Conservation (phyloP, 2,329 filamentous ascomycete genomes). For the Albophoma yamanashiensis region DNA sequence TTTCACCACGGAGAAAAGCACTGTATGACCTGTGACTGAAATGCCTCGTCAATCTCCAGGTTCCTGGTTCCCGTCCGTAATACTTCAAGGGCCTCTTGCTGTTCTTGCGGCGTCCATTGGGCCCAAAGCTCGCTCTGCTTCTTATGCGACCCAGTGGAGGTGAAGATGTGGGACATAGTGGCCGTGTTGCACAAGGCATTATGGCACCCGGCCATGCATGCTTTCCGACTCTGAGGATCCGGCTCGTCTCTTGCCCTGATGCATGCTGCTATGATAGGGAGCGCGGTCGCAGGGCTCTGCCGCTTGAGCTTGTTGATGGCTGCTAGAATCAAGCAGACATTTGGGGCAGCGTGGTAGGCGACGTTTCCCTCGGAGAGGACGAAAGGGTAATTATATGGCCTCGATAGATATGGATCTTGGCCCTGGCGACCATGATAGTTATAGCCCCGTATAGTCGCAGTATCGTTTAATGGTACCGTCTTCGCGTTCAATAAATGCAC, state of each 20-base stretch:
- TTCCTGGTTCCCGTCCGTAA: background rate
- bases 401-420: background rate
- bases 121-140: background rate
- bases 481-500: too few species aligned
- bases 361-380: background rate
- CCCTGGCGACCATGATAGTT: background rate
- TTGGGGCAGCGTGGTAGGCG: background rate
- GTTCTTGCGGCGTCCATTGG: background rate
- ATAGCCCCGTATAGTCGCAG: background rate
- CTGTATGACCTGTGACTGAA: background rate
- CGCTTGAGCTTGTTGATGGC: background rate
- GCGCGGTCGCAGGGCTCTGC: background rate
- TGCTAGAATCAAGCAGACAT: background rate
- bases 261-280: background rate
- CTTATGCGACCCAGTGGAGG: background rate
- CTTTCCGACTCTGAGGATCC: background rate
- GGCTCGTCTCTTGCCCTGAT: background rate
- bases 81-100: background rate
- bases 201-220: background rate
- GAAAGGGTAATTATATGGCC: background rate
- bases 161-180: background rate
- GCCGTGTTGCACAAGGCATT: background rate
- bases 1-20: background rate
- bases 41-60: background rate
- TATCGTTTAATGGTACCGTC: too few species aligned